Evolutionary conservation across 345 rosid species (phyloP).

Genomic region (Kandelia obovata): DNA sequence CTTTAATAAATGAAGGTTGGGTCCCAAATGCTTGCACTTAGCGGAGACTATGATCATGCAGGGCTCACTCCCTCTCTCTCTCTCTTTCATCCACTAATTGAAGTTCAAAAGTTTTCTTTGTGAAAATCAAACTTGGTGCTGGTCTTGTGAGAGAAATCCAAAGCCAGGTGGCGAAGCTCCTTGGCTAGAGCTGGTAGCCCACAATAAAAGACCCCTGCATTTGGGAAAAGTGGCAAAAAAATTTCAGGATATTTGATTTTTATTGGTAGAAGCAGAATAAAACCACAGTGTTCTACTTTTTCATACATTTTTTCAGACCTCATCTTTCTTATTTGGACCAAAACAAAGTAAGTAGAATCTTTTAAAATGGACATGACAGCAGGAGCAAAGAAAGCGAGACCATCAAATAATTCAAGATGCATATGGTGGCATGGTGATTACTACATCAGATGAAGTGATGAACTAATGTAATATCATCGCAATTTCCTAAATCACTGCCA

Average conservation of each 20-base stretch:
- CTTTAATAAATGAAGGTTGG: neutral
- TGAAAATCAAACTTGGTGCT: conserved; percentile 72
- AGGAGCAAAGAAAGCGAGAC: neutral
- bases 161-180: conserved; percentile 62
- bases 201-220: conserved; percentile 78
- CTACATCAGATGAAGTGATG: neutral
- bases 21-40: neutral
- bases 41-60: conserved; percentile 1
- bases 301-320: too few relatives aligned
- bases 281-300: neutral
- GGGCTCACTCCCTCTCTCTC: neutral
- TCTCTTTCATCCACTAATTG: neutral
- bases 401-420: neutral
- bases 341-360: neutral
- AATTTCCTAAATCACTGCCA: neutral
- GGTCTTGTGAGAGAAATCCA: conserved; percentile 72
- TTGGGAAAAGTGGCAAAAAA: neutral
- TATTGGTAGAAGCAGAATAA: too few relatives aligned
- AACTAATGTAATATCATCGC: neutral
- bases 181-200: conserved; percentile 68
- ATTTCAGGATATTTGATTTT: too few relatives aligned
- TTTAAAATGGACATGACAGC: neutral
- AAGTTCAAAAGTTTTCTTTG: conserved; percentile 59
- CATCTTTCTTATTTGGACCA: neutral
- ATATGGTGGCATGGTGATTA: neutral